Evolutionary conservation across 345 rosid genomes (phyloP), one percentile per base, ranked within the genome.

Genomic region (Punica granatum): DNA sequence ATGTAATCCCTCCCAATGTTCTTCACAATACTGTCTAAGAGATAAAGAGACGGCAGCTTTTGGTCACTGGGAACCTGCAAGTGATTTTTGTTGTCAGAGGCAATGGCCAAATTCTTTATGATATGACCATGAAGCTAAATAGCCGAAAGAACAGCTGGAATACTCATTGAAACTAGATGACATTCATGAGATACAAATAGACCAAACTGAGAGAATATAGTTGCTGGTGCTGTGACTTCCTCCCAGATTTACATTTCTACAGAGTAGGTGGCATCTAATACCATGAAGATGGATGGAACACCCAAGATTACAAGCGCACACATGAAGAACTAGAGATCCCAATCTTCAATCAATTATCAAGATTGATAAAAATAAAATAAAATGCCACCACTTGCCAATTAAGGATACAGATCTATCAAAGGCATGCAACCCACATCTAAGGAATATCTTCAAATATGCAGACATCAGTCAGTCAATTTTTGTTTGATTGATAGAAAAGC

Each of bases 1-100:
- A 89, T 91, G 84, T 94, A 94, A 76, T 89, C 96, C 70, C 92
- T 82, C 76, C 93, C 97, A 42, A 92, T 92, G 74, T 94, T 94
- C 87, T 94, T 94, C 69, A 94, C 98, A 81, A 94, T 94, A 84
- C 99, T 94, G 84, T 94, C 99, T 73, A 94, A 78, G 60, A 94
- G 96, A 88, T 94, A 94, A 72, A 94, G 89, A 10, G 98, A 84
- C 64, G 99, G 99, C 74, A 94, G 82, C 92, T 94, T 94, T 84
- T 94, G 99, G 61, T 94, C 99, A 72, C 89, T 89, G 61, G 99
- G 97, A 73, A 91, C 97, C 99, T 94, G 99, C 90, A 84, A 77
- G 67, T 73, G 67, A 77, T 61, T 80, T 60, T 74, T 69, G 71
- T 72, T 33, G 79, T 89, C 71, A 89, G 86, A 82, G 72, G 65